Evolutionary conservation across 768 basidiomycete genomes (phyloP), one percentile per base, ranked within the genome.

Genomic region (Tylopilus sp.): DNA sequence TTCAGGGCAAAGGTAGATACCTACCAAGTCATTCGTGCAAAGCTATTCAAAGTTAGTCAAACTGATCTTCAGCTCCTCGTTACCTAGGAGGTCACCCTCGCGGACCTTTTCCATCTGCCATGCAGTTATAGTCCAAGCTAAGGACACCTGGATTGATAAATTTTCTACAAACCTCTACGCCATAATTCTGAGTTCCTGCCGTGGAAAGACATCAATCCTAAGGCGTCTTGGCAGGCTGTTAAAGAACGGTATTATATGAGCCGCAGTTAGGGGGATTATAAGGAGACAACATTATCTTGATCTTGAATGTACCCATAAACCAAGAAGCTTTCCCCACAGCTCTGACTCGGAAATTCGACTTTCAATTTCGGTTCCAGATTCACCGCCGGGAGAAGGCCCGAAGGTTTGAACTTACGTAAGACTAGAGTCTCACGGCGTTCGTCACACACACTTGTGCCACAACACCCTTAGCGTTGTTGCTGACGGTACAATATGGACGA

Each of bases 191-290:
- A n/a, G n/a, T n/a, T n/a, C n/a, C n/a, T n/a, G 50, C 37, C 50
- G 80, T 81, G 74, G 73, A 73, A 75, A 48, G 78, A 76, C 14
- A 64, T 82, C 38, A 59, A 62, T 9, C 65, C 73, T 22, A 72
- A 79, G 45, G 60, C 70, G 1, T 67, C 80, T 9, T 83, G 80
- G 80, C 55, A 60, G 42, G 70, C 74, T 1, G 73, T 77, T 45
- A n/a, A 73, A 76, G 63, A 70, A 69, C 22, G 74, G 71, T 29
- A 21, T 61, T 31, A 34, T 40, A 37, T 45, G 24, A 38, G n/a
- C n/a, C n/a, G n/a, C n/a, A n/a, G n/a, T n/a, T n/a, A n/a, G n/a
- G n/a, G n/a, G n/a, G n/a, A n/a, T n/a, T n/a, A n/a, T n/a, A n/a
- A n/a, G n/a, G n/a, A n/a, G n/a, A n/a, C n/a, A n/a, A n/a, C n/a